These are phyloP conservation scores for Pyrus communis DNA, from an alignment of 306 rosid genomes.

Conservation along the genomic window DNA sequence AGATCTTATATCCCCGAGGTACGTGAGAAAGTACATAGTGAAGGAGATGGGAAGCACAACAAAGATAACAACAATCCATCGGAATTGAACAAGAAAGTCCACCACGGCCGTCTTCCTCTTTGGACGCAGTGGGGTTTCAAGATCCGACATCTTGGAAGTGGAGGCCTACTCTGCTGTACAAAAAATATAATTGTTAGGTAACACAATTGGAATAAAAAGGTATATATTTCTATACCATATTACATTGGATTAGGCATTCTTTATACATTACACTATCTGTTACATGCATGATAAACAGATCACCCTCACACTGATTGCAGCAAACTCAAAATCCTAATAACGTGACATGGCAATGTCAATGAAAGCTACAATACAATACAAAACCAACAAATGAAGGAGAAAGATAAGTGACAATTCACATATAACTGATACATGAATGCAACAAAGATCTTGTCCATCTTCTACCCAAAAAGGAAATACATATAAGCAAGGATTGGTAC, in stretches of 20 bases:
- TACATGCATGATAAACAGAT: neutral
- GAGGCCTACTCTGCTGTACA: slow-evolving; percentile 3
- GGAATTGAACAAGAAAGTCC: slow-evolving; percentile 67
- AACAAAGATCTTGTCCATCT: neutral
- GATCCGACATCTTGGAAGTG: slow-evolving; percentile 59
- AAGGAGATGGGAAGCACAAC: slow-evolving; percentile 91
- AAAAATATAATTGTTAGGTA: neutral
- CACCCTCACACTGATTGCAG: neutral
- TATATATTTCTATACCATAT: neutral
- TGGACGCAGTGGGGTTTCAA: slow-evolving; percentile 73
- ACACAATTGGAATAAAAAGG: neutral
- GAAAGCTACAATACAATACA: neutral
- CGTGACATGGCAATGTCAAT: neutral
- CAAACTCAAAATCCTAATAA: neutral
- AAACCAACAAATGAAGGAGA: neutral
- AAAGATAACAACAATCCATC: slow-evolving; percentile 89
- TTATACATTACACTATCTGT: neutral
- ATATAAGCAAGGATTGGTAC: neutral
- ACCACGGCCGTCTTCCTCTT: slow-evolving; percentile 90
- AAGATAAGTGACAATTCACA: neutral
- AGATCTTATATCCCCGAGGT: slow-evolving; percentile 82
- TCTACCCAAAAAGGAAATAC: neutral
- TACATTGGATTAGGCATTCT: neutral
- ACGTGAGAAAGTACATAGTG: slow-evolving; percentile 72
- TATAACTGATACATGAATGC: neutral